Percentiles rank a stretch among this genome's conserved stretches.
Evolutionary conservation across 192 early-diverging fungal species (phyloP).

Genomic region (Pilobolus umbonatus): DNA sequence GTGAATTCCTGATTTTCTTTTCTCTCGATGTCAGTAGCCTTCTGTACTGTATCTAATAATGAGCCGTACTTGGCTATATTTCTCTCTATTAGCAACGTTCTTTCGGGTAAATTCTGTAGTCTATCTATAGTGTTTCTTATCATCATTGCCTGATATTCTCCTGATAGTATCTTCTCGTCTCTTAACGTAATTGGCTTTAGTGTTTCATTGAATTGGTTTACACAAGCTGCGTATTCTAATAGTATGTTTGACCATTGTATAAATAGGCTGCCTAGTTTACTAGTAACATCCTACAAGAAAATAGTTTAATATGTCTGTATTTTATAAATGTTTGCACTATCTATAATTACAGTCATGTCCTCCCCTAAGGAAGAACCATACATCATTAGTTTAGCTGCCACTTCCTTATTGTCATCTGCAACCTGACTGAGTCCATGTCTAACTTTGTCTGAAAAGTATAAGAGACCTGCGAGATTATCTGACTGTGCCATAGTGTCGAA

Average conservation of each 20-base stretch:
- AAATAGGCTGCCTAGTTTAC: constrained; percentile 25
- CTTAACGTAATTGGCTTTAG: constrained; percentile 26
- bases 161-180: constrained; percentile 12
- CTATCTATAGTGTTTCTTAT: constrained; percentile 19
- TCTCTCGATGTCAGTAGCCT: too few species aligned
- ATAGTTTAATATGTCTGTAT: neutral
- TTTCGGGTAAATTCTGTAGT: too few species aligned
- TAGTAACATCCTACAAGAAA: constrained; percentile 28
- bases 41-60: too few species aligned
- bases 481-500: too few species aligned
- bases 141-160: constrained; percentile 19
- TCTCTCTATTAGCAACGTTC: too few species aligned
- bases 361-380: constrained; percentile 32
- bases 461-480: neutral
- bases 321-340: neutral
- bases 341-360: constrained; percentile 26
- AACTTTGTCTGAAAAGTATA: neutral
- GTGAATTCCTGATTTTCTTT: too few species aligned
- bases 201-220: constrained; percentile 27
- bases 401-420: constrained; percentile 18
- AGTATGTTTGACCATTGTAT: constrained; percentile 25
- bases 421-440: constrained; percentile 2
- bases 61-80: too few species aligned
- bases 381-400: constrained; percentile 19
- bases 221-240: constrained; percentile 23